Conservation (phyloP, 1,284 basidiomycete genomes). For the Ustilago shanxiensis region DNA sequence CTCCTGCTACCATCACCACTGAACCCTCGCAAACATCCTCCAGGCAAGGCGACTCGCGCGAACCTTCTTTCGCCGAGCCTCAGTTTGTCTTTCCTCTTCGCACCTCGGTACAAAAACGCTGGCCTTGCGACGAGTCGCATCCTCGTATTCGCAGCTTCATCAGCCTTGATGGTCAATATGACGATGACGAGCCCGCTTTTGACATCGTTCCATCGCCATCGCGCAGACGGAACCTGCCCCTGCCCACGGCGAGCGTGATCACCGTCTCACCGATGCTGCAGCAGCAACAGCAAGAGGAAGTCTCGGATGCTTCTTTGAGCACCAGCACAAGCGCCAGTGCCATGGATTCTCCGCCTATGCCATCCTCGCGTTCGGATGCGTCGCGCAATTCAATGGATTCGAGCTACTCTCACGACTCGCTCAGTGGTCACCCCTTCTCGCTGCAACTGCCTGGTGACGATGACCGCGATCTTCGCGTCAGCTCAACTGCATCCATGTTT, state of each 20-base stretch:
- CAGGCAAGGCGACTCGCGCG: neutral
- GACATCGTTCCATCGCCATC: slow-evolving; percentile 44
- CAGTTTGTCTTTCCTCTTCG: slow-evolving; percentile 37
- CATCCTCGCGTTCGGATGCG: slow-evolving; percentile 14
- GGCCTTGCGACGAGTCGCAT: neutral
- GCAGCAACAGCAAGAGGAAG: neutral
- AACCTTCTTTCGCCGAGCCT: slow-evolving; percentile 1
- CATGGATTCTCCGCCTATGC: slow-evolving; percentile 9
- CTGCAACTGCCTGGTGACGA: slow-evolving; percentile 25
- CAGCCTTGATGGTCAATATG: slow-evolving; percentile 16
- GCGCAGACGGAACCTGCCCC: slow-evolving; percentile 19
- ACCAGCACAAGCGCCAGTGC: slow-evolving; percentile 5
- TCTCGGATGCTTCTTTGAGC: slow-evolving; percentile 3
- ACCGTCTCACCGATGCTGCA: neutral
- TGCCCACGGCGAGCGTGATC: neutral
- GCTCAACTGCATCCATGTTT: slow-evolving; percentile 23
- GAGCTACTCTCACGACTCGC: slow-evolving; percentile 27
- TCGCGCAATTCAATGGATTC: slow-evolving; percentile 39
- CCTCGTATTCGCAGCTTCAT: slow-evolving; percentile 18
- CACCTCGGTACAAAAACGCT: neutral
- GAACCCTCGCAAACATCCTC: neutral
- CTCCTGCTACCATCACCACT: slow-evolving; percentile 21
- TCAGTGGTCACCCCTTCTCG: slow-evolving; percentile 34
- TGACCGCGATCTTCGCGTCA: neutral
- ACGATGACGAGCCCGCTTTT: slow-evolving; percentile 40